Base-by-base conservation (phyloP, 164 flowering plant species). In the Aristolochia fimbriata region DNA sequence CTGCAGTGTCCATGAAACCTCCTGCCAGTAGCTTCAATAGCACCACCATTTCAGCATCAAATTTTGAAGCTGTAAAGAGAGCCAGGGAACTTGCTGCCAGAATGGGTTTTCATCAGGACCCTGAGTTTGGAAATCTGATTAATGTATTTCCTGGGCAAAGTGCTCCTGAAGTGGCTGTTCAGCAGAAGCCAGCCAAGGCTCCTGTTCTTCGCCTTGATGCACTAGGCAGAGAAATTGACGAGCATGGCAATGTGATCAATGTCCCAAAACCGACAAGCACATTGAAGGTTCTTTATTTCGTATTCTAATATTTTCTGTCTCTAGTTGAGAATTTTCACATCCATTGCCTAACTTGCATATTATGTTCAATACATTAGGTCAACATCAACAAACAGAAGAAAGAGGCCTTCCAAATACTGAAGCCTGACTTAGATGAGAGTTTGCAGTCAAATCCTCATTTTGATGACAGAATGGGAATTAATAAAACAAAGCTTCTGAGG, bases 351-450 rank as follows among this genome's bases (percentile, higher is more conserved):
- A 15, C 20, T 20, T 46, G 33, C 50, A 56, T 41, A 24, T 47
- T 64, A 30, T 12, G 33, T 59, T 52, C 73, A 47, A 59, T 67
- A 22, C 59, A 69, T 14, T 80, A 94, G 99, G 99, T 94, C 57
- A 94, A 94, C 78, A 94, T 94, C 55, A 94, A 94, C 84, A 94
- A 94, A 65, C 96, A 88, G 79, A 94, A 94, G 61, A 88, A 91
- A 61, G 99, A 94, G 2, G 93, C 97, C 41, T 94, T 94, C 58
- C 93, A 87, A 67, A 91, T 94, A 64, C 84, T 91, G 16, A 88
- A 83, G 70, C 99, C 99, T 64, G 95, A 88, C 47, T 62, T 91
- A 62, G 99, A 91, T 49, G 84, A 81, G 33, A 93, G 91, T 77
- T 86, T 87, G 3, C 91, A 86, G 16, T 73, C 80, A 41, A 91